phyloP scores from a whole-genome alignment of 2,329 filamentous ascomycete genomes.

The Pseudonectria buxi region DNA sequence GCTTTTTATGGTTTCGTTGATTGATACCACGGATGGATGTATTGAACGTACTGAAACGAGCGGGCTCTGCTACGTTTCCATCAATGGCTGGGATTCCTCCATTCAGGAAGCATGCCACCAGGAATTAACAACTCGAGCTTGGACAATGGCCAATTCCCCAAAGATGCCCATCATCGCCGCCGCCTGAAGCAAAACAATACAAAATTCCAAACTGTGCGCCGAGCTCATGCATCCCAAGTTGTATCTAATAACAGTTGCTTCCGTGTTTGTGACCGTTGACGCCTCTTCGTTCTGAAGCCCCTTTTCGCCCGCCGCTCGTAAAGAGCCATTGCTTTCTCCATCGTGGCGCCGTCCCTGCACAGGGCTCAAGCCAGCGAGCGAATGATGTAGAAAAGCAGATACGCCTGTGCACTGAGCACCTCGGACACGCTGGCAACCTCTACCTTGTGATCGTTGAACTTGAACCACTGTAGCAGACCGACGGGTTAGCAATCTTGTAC shows the following conservation, averaged over 20 bases:
- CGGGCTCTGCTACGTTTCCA: too few relatives aligned
- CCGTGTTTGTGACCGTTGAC: constrained; percentile 3
- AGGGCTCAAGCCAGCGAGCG: constrained; percentile 46
- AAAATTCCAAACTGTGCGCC: constrained; percentile 13
- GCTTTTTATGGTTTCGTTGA: too few relatives aligned
- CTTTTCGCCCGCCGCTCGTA: constrained; percentile 10
- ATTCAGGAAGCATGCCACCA: too few relatives aligned
- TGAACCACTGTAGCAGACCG: constrained; percentile 64
- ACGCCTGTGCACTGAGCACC: constrained; percentile 79
- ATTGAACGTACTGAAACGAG: too few relatives aligned
- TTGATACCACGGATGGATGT: too few relatives aligned
- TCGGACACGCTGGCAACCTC: constrained; percentile 77
- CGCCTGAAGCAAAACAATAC: constrained; percentile 2
- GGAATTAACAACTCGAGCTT: too few relatives aligned
- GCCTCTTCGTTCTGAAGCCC: constrained; percentile 1
- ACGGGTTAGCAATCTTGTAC: constrained; percentile 4
- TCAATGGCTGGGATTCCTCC: too few relatives aligned
- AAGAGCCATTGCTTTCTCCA: background rate
- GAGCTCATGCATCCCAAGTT: constrained; percentile 12
- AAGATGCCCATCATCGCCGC: too few relatives aligned
- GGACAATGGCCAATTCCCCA: too few relatives aligned
- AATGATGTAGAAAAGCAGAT: constrained; percentile 82
- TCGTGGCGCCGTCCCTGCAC: background rate
- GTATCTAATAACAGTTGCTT: background rate
- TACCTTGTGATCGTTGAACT: constrained; percentile 93